Evolutionary conservation across 495 filamentous ascomycete genomes (phyloP).

Genomic region (Hypomontagnella monticulosa): DNA sequence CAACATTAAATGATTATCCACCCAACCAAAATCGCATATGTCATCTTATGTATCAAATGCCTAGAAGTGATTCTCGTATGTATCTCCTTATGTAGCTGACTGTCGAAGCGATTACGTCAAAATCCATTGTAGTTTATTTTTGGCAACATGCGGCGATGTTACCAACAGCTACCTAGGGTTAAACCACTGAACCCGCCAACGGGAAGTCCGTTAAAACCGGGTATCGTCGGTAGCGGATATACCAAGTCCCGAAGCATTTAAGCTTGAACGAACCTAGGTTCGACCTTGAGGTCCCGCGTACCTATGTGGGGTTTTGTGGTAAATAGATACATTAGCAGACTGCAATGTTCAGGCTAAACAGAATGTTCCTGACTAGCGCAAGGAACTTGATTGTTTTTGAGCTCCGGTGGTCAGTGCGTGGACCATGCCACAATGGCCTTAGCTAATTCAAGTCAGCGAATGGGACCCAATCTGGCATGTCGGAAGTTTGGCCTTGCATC

Average conservation of each 20-base stretch:
- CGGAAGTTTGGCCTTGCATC: constrained; percentile 44
- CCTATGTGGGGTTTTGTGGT: constrained; percentile 12
- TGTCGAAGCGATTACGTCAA: constrained; percentile 22
- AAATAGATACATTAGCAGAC: constrained; percentile 7
- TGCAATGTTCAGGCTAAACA: not conserved
- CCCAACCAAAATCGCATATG: too few relatives aligned
- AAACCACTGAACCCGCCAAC: not conserved
- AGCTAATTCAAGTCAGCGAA: constrained; percentile 32
- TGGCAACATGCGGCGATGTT: constrained; percentile 28
- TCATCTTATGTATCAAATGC: not conserved
- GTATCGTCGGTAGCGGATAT: constrained; percentile 26
- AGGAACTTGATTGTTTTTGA: not conserved
- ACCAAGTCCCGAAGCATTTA: constrained; percentile 17
- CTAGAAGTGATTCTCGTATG: not conserved
- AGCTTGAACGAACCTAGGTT: constrained; percentile 2
- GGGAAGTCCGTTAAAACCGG: constrained; percentile 17
- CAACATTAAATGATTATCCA: too few relatives aligned
- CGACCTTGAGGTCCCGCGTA: too few relatives aligned
- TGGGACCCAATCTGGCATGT: constrained; percentile 40
- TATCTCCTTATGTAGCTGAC: too few relatives aligned
- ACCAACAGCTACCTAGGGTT: not conserved
- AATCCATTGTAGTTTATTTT: constrained; percentile 31
- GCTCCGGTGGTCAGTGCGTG: constrained; percentile 19
- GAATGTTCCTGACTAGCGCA: constrained; percentile 11
- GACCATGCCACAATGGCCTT: constrained; percentile 24